Evolutionary conservation across 192 early-diverging fungal species (phyloP).

Genomic region (Linnemannia exigua): DNA sequence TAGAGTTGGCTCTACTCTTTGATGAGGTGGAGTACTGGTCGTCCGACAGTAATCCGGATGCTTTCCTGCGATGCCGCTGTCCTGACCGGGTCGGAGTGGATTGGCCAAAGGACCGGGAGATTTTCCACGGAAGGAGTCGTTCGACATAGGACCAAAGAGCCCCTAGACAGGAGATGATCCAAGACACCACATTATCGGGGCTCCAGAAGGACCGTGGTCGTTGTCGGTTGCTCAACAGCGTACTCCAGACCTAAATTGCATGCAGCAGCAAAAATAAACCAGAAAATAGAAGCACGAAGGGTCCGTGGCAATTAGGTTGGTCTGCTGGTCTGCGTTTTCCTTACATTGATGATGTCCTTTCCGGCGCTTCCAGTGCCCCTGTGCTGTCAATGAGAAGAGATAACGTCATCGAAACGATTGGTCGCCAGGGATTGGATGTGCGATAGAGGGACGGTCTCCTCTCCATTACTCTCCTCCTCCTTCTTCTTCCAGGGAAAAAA

Average conservation of each 20-base stretch:
- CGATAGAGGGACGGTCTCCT: neutral
- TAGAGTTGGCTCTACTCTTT: constrained; percentile 13
- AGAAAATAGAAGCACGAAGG: neutral
- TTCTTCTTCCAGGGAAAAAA: constrained; percentile 9
- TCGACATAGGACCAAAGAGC: constrained; percentile 10
- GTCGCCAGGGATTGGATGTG: neutral
- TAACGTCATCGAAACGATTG: neutral
- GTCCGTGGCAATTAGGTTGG: neutral
- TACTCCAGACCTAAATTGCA: constrained; percentile 29
- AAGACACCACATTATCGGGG: constrained; percentile 20
- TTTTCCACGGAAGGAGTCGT: constrained; percentile 36
- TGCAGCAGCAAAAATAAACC: neutral
- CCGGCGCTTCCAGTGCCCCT: neutral
- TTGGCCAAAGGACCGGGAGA: constrained; percentile 16
- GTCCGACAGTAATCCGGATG: neutral
- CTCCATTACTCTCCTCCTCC: neutral
- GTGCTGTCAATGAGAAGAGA: neutral
- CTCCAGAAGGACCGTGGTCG: constrained; percentile 36
- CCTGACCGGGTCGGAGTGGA: constrained; percentile 15
- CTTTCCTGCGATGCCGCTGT: constrained; percentile 20
- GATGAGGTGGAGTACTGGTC: constrained; percentile 12
- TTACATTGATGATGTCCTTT: neutral
- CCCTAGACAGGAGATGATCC: constrained; percentile 25
- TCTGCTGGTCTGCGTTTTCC: neutral
- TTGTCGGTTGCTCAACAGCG: constrained; percentile 31